Evolutionary conservation across 2,329 filamentous ascomycete species (phyloP).

Genomic region (Samsoniella hepiali): DNA sequence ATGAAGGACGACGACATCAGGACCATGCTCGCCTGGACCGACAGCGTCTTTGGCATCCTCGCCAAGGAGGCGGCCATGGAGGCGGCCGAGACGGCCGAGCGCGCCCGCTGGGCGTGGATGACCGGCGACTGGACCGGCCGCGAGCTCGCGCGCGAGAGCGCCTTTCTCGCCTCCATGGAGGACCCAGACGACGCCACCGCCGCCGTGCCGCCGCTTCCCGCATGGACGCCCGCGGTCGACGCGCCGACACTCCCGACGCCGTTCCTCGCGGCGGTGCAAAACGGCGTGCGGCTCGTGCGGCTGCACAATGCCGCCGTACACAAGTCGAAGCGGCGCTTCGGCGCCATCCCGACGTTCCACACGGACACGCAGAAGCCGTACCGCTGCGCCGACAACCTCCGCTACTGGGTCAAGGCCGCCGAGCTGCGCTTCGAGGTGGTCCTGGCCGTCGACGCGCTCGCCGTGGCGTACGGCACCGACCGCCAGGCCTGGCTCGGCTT

Average conservation of each 20-base stretch:
- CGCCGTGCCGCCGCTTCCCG: slow-evolving; percentile 52
- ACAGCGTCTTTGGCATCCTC: slow-evolving; percentile 73
- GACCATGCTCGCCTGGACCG: slow-evolving; percentile 77
- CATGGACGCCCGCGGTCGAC: slow-evolving; percentile 55
- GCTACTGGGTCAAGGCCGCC: slow-evolving; percentile 94
- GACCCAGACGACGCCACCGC: slow-evolving; percentile 46
- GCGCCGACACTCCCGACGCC: slow-evolving; percentile 58
- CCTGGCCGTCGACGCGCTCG: slow-evolving; percentile 79
- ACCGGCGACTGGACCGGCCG: slow-evolving; percentile 70
- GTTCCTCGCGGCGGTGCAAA: slow-evolving; percentile 71
- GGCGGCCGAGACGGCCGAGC: slow-evolving; percentile 65
- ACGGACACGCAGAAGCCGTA: slow-evolving; percentile 95
- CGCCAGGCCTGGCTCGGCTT: slow-evolving; percentile 74
- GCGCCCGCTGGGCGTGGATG: slow-evolving; percentile 77
- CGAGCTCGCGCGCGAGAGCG: slow-evolving; percentile 74
- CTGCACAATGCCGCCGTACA: slow-evolving; percentile 87
- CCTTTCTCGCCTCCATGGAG: slow-evolving; percentile 73
- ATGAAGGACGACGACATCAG: slow-evolving; percentile 73
- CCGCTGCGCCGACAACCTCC: slow-evolving; percentile 85
- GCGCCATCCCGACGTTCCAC: slow-evolving; percentile 83
- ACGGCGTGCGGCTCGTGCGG: slow-evolving; percentile 75
- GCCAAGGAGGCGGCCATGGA: slow-evolving; percentile 75
- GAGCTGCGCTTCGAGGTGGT: slow-evolving; percentile 90
- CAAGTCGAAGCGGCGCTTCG: slow-evolving; percentile 82
- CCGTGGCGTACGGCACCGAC: slow-evolving; percentile 72